Evolutionary conservation across 768 basidiomycete species (phyloP).

Genomic region (Calvatia gigantea): DNA sequence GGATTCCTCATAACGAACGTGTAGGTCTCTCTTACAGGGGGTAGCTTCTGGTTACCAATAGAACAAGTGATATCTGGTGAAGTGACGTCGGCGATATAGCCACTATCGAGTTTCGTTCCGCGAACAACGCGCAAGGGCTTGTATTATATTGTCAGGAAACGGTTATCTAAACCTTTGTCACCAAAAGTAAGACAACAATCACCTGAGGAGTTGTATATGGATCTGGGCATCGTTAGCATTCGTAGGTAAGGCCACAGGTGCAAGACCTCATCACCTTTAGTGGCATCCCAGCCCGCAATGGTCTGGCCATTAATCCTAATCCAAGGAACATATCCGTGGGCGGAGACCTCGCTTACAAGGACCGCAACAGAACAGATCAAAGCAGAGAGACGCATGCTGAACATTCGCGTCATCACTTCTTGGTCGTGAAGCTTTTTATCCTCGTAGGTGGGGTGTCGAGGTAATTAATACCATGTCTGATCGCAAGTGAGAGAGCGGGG

Average conservation of each 20-base stretch:
- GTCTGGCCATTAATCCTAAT: constrained; percentile 28
- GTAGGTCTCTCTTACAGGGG: constrained; percentile 27
- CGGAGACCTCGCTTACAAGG: constrained; percentile 22
- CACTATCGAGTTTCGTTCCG: constrained; percentile 32
- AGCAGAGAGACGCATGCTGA: constrained; percentile 1
- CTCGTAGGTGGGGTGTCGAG: neutral
- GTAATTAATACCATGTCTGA: neutral
- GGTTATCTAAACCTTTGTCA: neutral
- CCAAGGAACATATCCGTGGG: constrained; percentile 33
- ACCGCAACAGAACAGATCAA: constrained; percentile 14
- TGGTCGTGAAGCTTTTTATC: neutral
- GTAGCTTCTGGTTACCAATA: constrained; percentile 32
- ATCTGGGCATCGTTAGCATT: constrained; percentile 18
- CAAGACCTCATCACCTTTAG: constrained; percentile 19
- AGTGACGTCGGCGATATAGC: constrained; percentile 27
- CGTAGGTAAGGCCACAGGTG: neutral
- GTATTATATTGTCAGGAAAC: neutral
- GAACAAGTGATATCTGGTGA: constrained; percentile 36
- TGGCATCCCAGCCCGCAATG: constrained; percentile 33
- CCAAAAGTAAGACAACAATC: neutral
- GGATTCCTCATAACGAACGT: neutral
- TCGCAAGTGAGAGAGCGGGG: neutral
- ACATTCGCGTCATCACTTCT: neutral
- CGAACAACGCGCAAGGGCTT: constrained; percentile 33
- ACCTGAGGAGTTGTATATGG: constrained; percentile 32